Evolutionary conservation across 495 filamentous ascomycete genomes (phyloP), one percentile per base, ranked within the genome.

Genomic region (Astrothelium subdiscretum): DNA sequence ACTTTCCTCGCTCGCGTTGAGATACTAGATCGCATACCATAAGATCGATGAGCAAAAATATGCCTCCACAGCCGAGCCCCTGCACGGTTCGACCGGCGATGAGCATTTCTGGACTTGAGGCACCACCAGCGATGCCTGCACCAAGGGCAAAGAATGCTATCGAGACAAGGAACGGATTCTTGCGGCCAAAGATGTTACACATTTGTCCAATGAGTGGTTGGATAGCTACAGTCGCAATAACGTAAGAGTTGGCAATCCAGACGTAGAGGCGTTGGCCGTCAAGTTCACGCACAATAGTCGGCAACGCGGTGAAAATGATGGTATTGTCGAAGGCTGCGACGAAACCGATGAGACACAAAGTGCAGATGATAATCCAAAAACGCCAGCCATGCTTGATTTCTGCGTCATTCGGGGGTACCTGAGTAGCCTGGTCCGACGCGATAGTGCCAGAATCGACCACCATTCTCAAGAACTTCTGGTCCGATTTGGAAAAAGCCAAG

Each of bases 11-110:
- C 12, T 78, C 66, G 6, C 76, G 58, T 4, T 78, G 29, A 0
- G 77, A 74, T 0, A 78, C 73, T 3, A 79, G 64, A 60, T 79
- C 78, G 11, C 68, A 73, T 12, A 76, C 58, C 38, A 79, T 68
- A 8, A 75, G 63, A 15, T 76, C 70, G 1, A 61, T 32, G 0
- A 79, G 67, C 27, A 76, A 32, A n/a, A 13, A 48, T 13, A 67
- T 43, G 32, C 67, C 65, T 2, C 38, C 67, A 1, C 31, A 58
- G 0, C 69, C 69, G 0, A 67, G 24, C 20, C 69, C 69, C 35
- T 66, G 62, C 13, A 72, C 40, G 1, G 62, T 59, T 1, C 70
- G 65, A 8, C 63, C 70, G 11, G 60, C 60, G 22, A 73, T 70
- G 0, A 73, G 60, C 29, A 62, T 62, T 1, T 5, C 52, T 0